These are phyloP conservation scores for Nidularia sp. DNA, from an alignment of 768 basidiomycete genomes.

Conservation along the genomic window DNA sequence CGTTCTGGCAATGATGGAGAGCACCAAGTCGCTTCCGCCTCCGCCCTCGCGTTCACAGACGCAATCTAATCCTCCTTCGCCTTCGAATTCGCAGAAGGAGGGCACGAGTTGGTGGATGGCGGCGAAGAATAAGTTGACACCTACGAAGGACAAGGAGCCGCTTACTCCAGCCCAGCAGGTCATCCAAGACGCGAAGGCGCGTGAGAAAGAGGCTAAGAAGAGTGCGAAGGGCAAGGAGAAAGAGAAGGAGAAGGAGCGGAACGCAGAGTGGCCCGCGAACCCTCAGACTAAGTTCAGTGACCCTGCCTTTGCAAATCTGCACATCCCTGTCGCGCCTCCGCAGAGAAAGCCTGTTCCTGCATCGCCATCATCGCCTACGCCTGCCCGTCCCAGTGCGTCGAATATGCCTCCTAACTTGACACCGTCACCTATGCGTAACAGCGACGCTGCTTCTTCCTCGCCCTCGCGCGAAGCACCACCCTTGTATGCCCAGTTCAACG, in stretches of 20 bases:
- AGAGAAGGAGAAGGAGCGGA: slow-evolving; percentile 46
- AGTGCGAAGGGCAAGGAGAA: slow-evolving; percentile 42
- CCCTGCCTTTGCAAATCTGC: slow-evolving; percentile 52
- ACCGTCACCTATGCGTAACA: slow-evolving; percentile 58
- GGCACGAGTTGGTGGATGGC: slow-evolving; percentile 64
- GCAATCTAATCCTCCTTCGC: slow-evolving; percentile 46
- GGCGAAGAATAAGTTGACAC: slow-evolving; percentile 73
- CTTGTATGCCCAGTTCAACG: slow-evolving; percentile 71
- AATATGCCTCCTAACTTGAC: slow-evolving; percentile 54
- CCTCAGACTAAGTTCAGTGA: slow-evolving; percentile 51
- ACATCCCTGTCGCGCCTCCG: slow-evolving; percentile 40
- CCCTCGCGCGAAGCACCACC: slow-evolving; percentile 62
- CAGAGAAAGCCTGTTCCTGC: slow-evolving; percentile 44
- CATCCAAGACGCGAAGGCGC: slow-evolving; percentile 67
- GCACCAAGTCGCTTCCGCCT: slow-evolving; percentile 41
- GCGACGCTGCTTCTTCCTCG: slow-evolving; percentile 35
- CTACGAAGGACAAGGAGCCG: slow-evolving; percentile 67
- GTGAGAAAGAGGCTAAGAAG: slow-evolving; percentile 56
- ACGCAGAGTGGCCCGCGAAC: slow-evolving; percentile 56
- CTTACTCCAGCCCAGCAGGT: slow-evolving; percentile 87
- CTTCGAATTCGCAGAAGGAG: slow-evolving; percentile 64
- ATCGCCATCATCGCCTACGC: slow-evolving; percentile 64
- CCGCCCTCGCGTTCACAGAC: slow-evolving; percentile 47
- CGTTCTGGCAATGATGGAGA: slow-evolving; percentile 70
- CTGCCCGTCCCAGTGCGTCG: slow-evolving; percentile 44